A percentile compares a stretch with the other conserved stretches of the same genome.
Conservation (phyloP, 371 early-diverging fungal genomes). For the Apophysomyces sp. region DNA sequence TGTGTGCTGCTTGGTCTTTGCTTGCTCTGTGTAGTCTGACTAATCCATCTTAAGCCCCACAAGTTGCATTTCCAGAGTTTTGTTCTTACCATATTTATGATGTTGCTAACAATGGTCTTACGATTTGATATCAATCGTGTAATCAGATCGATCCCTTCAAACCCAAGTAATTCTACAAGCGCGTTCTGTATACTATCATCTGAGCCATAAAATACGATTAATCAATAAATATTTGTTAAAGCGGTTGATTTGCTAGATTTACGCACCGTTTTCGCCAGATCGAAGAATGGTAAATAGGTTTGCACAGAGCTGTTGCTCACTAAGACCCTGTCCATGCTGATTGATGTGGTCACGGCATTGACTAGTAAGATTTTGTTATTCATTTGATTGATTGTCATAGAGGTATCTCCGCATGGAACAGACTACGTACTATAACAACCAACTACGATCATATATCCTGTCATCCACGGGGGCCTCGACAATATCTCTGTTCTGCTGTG, state of each 20-base stretch:
- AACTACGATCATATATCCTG: conserved; percentile 41
- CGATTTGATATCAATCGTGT: conserved; percentile 51
- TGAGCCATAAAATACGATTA: conserved; percentile 2
- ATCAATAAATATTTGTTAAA: background rate
- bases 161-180: conserved; percentile 78
- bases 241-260: background rate
- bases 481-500: background rate
- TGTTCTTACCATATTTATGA: conserved; percentile 40
- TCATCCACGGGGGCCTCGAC: background rate
- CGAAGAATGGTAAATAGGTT: conserved; percentile 56
- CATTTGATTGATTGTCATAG: too few species aligned
- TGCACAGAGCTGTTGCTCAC: conserved; percentile 47
- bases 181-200: conserved; percentile 65
- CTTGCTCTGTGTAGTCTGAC: conserved; percentile 23
- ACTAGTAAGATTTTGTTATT: too few species aligned
- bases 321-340: conserved; percentile 11
- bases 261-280: conserved; percentile 45
- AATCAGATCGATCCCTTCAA: conserved; percentile 70
- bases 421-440: conserved; percentile 41
- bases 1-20: conserved; percentile 15
- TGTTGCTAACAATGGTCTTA: conserved; percentile 47
- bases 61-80: background rate
- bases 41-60: too few species aligned
- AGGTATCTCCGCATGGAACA: too few species aligned
- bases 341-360: conserved; percentile 27